Evolutionary conservation across 257 asterid species (phyloP), one percentile per base, ranked within the genome.

Genomic region (Solanum piurae): DNA sequence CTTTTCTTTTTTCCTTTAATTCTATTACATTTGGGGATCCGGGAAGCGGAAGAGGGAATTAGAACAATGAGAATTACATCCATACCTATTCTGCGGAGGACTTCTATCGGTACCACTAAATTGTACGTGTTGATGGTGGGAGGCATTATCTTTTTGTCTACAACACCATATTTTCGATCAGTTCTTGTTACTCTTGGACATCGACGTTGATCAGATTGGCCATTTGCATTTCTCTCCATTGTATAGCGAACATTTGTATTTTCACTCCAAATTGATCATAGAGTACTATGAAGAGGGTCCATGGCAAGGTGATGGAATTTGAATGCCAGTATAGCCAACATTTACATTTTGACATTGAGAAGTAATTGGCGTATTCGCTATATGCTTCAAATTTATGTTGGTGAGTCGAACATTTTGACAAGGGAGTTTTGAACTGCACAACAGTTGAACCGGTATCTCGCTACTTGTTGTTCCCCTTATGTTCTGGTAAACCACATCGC

Each of bases 381-480:
- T 83, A 38, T 75, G 79, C 92, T 83, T 88, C 87, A 94, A 89
- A 88, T 94, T 88, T 25, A 93, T 88, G 88, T 92, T 87, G 71
- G 89, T 46, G n/a, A 93, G 69, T 3, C 68, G 90, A 11, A 94
- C 88, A 87, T 93, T 93, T 79, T 87, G 68, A 86, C 98, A 93
- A 27, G 96, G 95, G 29, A 88, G 92, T 9, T 18, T 7, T 60
- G 92, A 25, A 89, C 96, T 94, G 92, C 96, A 94, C 75, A 31
- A 66, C 10, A 94, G 66, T 55, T 75, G 87, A 7, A 94, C 89
- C 1, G 94, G 93, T 12, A 88, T 89, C 2, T 89, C 91, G 0
- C 95, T 75, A 3, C 20, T 44, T 60, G 96, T 87, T 1, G 94
- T 94, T 83, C 98, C 98, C 40, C 91, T 89, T 80, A 95, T 91